Evolutionary conservation across 805 yeast genomes (phyloP).

Genomic region (Saccharomycopsis lassenensis): DNA sequence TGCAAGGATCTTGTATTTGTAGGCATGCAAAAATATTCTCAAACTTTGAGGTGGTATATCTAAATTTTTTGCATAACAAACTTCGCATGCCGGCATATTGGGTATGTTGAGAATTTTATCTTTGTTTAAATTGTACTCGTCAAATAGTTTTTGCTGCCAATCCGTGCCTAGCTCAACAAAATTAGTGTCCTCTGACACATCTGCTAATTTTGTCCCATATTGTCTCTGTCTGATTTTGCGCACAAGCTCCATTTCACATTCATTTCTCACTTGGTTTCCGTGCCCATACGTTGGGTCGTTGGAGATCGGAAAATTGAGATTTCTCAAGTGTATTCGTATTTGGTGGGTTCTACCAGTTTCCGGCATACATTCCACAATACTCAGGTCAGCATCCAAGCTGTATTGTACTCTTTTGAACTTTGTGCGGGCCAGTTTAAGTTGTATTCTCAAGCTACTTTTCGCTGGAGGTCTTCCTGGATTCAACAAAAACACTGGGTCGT

Average conservation of each 20-base stretch:
- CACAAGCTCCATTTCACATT: slow-evolving; percentile 38
- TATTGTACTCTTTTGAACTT: slow-evolving; percentile 55
- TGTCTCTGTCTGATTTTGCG: slow-evolving; percentile 22
- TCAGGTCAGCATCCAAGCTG: slow-evolving; percentile 44
- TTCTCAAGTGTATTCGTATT: slow-evolving; percentile 86
- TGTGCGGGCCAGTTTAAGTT: slow-evolving; percentile 57
- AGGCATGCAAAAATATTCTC: slow-evolving; percentile 87
- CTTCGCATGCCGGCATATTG: slow-evolving; percentile 45
- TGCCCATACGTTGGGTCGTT: slow-evolving; percentile 75
- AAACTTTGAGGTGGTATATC: slow-evolving; percentile 88
- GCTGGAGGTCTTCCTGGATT: slow-evolving; percentile 34
- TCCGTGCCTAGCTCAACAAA: neutral
- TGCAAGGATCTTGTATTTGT: slow-evolving; percentile 63
- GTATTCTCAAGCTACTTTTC: slow-evolving; percentile 23
- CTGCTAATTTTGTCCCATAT: slow-evolving; percentile 65
- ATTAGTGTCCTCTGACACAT: slow-evolving; percentile 30
- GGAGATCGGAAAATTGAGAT: slow-evolving; percentile 79
- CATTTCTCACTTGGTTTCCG: slow-evolving; percentile 38
- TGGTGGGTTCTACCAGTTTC: slow-evolving; percentile 93
- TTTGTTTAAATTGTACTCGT: neutral
- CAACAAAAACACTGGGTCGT: slow-evolving; percentile 59
- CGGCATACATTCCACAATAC: slow-evolving; percentile 77
- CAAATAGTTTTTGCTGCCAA: neutral
- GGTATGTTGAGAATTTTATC: slow-evolving; percentile 49
- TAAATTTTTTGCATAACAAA: slow-evolving; percentile 62